phyloP scores from a whole-genome alignment of 2,329 filamentous ascomycete genomes.

The Phyllachora maydis region DNA sequence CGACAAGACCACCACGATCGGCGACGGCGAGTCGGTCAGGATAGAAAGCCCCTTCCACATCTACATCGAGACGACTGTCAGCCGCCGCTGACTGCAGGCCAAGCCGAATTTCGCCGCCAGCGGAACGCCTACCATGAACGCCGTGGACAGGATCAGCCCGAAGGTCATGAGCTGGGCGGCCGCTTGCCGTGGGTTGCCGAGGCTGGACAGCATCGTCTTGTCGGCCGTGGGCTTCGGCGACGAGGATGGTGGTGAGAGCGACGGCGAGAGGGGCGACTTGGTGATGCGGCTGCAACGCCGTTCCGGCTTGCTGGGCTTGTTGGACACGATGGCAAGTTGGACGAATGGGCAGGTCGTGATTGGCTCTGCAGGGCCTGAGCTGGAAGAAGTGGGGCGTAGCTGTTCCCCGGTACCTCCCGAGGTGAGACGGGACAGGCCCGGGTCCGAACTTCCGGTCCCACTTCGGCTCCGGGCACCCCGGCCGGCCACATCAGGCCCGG shows the following conservation, averaged over 20 bases:
- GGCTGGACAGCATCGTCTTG: constrained; percentile 42
- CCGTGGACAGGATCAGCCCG: constrained; percentile 70
- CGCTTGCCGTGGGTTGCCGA: constrained; percentile 61
- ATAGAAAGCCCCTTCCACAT: constrained; percentile 83
- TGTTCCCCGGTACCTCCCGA: too few relatives aligned
- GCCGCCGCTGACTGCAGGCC: constrained; percentile 1
- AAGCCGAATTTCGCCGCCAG: neutral
- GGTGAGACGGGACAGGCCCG: too few relatives aligned
- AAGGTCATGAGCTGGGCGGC: constrained; percentile 77
- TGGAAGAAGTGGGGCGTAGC: too few relatives aligned
- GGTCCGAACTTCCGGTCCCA: too few relatives aligned
- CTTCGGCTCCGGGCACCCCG: too few relatives aligned
- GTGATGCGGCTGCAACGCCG: neutral
- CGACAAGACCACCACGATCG: constrained; percentile 67
- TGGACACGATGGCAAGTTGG: too few relatives aligned
- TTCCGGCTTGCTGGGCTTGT: neutral
- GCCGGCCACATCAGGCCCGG: too few relatives aligned
- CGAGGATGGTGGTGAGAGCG: too few relatives aligned
- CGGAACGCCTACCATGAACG: constrained; percentile 66
- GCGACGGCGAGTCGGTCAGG: constrained; percentile 51
- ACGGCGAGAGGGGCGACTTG: too few relatives aligned
- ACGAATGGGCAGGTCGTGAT: too few relatives aligned
- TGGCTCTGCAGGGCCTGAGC: too few relatives aligned
- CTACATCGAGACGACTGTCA: constrained; percentile 15
- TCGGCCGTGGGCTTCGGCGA: too few relatives aligned